Percentiles rank a stretch among this genome's conserved stretches.
phyloP scores from a whole-genome alignment of 768 basidiomycete species.

The Jaapia argillacea region DNA sequence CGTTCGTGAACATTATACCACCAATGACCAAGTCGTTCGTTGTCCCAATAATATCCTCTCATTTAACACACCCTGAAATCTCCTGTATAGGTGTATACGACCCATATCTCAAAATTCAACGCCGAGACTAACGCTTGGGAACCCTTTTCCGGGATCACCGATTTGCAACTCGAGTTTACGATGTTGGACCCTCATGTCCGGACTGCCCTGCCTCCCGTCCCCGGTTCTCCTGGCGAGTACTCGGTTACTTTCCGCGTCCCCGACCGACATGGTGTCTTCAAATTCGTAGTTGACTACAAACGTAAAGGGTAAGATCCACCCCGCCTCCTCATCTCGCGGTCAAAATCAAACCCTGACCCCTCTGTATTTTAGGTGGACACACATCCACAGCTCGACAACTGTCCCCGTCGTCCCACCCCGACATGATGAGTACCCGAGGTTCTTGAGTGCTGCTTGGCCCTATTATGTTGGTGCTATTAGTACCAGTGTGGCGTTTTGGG shows the following conservation, averaged over 20 bases:
- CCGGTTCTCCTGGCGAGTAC: conserved; percentile 56
- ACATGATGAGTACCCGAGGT: conserved; percentile 93
- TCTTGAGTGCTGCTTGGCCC: conserved; percentile 92
- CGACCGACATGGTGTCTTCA: conserved; percentile 97
- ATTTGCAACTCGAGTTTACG: conserved; percentile 92
- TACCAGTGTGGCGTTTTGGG: conserved; percentile 74
- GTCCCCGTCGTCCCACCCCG: conserved; percentile 87
- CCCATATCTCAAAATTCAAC: conserved; percentile 64
- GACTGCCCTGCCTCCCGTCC: conserved; percentile 54
- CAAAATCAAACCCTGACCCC: background rate
- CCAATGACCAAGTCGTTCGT: conserved; percentile 74
- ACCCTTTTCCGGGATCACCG: conserved; percentile 60
- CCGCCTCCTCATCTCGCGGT: background rate
- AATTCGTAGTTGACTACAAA: conserved; percentile 87
- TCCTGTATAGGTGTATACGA: conserved; percentile 53
- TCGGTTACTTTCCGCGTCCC: conserved; percentile 81
- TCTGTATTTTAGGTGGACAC: conserved; percentile 58
- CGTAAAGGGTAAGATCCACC: conserved; percentile 67
- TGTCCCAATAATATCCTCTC: background rate
- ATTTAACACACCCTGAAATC: conserved; percentile 1
- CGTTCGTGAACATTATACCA: conserved; percentile 70
- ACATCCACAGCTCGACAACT: conserved; percentile 60
- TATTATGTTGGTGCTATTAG: conserved; percentile 90
- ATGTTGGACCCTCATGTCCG: conserved; percentile 98
- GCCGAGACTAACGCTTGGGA: conserved; percentile 49